These are phyloP conservation scores for Talaromyces thailandensis DNA, from an alignment of 495 filamentous ascomycete species.

Conservation along the genomic window DNA sequence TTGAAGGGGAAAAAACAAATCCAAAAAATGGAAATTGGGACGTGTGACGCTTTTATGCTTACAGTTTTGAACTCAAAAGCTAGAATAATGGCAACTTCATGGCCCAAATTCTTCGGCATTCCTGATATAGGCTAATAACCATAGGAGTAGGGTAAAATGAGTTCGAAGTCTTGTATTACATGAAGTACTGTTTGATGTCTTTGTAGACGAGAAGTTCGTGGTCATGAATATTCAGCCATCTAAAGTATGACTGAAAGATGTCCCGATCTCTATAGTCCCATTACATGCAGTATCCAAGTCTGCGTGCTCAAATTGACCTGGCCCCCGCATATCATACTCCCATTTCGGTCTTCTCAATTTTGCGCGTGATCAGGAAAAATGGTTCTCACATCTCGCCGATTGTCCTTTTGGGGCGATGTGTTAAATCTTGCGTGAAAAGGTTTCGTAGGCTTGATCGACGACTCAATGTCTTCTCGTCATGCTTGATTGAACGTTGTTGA, in stretches of 20 bases:
- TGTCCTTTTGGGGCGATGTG: not conserved
- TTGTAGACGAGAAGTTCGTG: not conserved
- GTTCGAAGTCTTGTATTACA: not conserved
- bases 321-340: no score
- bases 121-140: not conserved
- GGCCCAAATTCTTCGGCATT: not conserved
- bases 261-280: no score
- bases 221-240: not conserved
- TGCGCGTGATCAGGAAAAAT: not conserved
- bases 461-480: no score
- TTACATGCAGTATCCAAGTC: no score
- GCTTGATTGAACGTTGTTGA: no score
- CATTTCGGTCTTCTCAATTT: no score
- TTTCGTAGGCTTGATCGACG: no score
- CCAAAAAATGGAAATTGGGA: not conserved
- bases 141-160: not conserved
- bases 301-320: no score
- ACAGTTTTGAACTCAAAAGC: not conserved
- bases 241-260: no score
- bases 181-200: not conserved
- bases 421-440: no score
- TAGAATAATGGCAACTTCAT: conserved; percentile 1
- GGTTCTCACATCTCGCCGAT: not conserved
- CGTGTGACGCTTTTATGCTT: not conserved
- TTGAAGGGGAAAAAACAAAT: not conserved